These are phyloP conservation scores for Penicillium robsamsonii DNA, from an alignment of 495 filamentous ascomycete species.

Conservation along the genomic window DNA sequence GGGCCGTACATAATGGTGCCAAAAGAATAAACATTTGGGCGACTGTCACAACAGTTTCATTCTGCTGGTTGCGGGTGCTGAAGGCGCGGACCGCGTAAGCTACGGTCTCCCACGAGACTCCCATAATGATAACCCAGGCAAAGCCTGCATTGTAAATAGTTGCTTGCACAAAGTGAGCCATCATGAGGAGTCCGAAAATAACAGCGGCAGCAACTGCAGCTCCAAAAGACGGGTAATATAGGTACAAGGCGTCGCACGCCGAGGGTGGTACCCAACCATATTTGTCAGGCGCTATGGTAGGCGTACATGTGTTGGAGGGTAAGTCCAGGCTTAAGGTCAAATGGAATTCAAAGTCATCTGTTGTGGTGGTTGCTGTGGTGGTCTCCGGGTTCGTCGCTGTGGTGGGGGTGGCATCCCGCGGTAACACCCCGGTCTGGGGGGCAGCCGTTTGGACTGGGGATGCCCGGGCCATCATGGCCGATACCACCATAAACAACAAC, in stretches of 20 bases:
- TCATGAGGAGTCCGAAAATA: neutral
- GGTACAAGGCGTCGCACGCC: conserved; percentile 2
- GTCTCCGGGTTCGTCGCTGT: neutral
- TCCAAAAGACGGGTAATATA: conserved; percentile 6
- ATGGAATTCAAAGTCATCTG: neutral
- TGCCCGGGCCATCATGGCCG: neutral
- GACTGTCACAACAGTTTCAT: neutral
- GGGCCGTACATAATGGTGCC: neutral
- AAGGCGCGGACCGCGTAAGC: neutral
- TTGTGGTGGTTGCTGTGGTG: neutral
- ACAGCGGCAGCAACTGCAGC: neutral
- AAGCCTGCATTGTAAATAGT: conserved; percentile 1
- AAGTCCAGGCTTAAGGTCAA: neutral
- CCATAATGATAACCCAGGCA: conserved; percentile 7
- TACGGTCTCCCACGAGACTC: neutral
- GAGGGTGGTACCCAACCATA: conserved; percentile 1
- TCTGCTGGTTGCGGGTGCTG: neutral
- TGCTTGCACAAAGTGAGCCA: neutral
- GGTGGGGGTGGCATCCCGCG: neutral
- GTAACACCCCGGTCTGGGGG: neutral
- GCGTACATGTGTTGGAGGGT: neutral
- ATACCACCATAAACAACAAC: no score
- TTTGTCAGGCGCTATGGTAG: neutral
- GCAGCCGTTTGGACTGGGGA: neutral
- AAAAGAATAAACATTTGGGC: conserved; percentile 2